phyloP scores from a whole-genome alignment of 495 filamentous ascomycete genomes.

The Xylaria acuta region DNA sequence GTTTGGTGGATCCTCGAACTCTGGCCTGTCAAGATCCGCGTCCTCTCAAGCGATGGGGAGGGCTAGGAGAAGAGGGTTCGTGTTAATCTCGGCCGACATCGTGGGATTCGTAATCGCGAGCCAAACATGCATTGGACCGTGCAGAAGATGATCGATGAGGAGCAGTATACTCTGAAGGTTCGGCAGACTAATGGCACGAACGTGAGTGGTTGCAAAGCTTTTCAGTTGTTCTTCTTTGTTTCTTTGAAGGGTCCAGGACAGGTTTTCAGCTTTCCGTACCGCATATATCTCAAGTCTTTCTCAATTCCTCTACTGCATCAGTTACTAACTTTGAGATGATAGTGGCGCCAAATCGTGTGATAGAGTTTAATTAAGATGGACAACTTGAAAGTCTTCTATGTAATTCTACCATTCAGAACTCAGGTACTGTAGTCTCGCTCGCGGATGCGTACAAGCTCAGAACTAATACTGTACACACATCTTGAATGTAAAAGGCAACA shows the following conservation, averaged over 20 bases:
- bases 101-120: slow-evolving; percentile 36
- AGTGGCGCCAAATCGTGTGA: slow-evolving; percentile 6
- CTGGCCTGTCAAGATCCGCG: slow-evolving; percentile 45
- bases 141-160: slow-evolving; percentile 35
- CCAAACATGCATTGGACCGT: slow-evolving; percentile 50
- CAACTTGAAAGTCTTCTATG: not conserved
- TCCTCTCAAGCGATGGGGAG: slow-evolving; percentile 30
- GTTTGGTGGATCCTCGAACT: slow-evolving; percentile 50
- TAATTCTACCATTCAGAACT: not conserved
- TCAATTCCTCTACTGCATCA: not conserved
- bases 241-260: not conserved
- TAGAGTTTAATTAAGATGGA: not conserved
- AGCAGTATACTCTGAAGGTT: slow-evolving; percentile 31
- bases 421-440: not conserved
- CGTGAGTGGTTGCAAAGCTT: not conserved
- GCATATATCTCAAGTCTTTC: not conserved
- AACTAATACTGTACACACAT: not conserved
- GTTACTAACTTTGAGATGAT: not conserved
- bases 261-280: not conserved
- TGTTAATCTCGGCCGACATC: slow-evolving; percentile 42
- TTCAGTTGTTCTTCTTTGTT: not conserved
- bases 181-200: slow-evolving; percentile 22
- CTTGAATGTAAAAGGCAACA: not conserved
- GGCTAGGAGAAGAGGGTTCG: slow-evolving; percentile 42
- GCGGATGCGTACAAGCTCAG: not conserved